Conservation (phyloP, 2,329 filamentous ascomycete species). For the Penicillium griseofulvum region DNA sequence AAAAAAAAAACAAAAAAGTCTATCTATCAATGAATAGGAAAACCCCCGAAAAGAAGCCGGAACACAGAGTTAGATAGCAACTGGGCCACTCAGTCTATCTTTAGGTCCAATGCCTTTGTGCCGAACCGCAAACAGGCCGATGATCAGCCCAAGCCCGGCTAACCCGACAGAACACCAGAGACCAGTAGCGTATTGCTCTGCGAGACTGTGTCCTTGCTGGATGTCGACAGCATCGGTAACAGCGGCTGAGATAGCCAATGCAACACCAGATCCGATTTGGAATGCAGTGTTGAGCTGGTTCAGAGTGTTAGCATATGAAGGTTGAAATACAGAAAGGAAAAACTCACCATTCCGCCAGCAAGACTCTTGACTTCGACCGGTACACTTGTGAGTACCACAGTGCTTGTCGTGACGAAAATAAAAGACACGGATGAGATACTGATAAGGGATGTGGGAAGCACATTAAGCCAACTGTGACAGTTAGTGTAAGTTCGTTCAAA, state of each 20-base stretch:
- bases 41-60: background rate
- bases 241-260: constrained; percentile 41
- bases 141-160: constrained; percentile 35
- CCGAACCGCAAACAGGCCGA: constrained; percentile 19
- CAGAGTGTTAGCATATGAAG: background rate
- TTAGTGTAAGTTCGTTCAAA: constrained; percentile 3
- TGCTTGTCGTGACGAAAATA: constrained; percentile 45
- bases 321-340: accelerated
- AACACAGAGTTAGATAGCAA: constrained; percentile 12
- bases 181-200: constrained; percentile 41
- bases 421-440: constrained; percentile 43
- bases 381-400: constrained; percentile 41
- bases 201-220: constrained; percentile 32
- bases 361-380: constrained; percentile 43
- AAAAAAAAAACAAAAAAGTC: background rate
- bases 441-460: constrained; percentile 41
- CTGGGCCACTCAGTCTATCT: constrained; percentile 17
- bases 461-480: constrained; percentile 37
- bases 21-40: background rate
- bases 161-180: constrained; percentile 45
- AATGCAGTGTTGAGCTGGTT: constrained; percentile 43
- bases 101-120: constrained; percentile 22
- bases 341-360: constrained; percentile 40
- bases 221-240: constrained; percentile 41
- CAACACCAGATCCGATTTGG: constrained; percentile 44